A percentile compares a stretch with the other conserved stretches of the same genome.
These are phyloP conservation scores for Aspergillus calidoustus DNA, from an alignment of 2,329 filamentous ascomycete species.

Conservation along the genomic window DNA sequence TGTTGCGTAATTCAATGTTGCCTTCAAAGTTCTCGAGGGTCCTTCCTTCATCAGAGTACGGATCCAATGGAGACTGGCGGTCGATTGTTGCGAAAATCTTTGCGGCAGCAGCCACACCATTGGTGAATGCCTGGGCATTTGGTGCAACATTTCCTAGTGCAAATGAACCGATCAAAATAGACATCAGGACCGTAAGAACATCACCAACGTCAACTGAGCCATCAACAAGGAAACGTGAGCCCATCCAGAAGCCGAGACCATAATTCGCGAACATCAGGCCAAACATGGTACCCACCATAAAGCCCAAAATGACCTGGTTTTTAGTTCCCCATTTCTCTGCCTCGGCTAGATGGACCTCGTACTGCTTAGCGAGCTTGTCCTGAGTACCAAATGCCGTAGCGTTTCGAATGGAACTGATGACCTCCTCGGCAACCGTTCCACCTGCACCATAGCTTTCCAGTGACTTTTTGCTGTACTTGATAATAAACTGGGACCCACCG, in stretches of 20 bases:
- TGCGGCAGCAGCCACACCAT: constrained; percentile 77
- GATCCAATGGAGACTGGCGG: constrained; percentile 80
- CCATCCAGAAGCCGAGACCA: constrained; percentile 86
- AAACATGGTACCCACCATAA: constrained; percentile 87
- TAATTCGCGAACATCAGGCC: constrained; percentile 84
- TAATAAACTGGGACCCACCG: constrained; percentile 71
- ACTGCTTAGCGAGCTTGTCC: constrained; percentile 84
- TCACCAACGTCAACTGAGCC: constrained; percentile 69
- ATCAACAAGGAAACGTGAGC: constrained; percentile 72
- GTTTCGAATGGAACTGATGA: constrained; percentile 90
- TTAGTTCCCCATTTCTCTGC: constrained; percentile 79
- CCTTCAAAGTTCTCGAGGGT: constrained; percentile 76
- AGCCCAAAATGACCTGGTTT: constrained; percentile 71
- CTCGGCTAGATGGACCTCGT: constrained; percentile 73
- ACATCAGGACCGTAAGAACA: constrained; percentile 84
- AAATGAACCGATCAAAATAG: constrained; percentile 92
- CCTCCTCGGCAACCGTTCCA: constrained; percentile 89
- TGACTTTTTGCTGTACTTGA: constrained; percentile 79
- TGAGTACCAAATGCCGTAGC: constrained; percentile 92
- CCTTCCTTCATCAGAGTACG: constrained; percentile 70
- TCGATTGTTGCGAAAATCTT: constrained; percentile 97
- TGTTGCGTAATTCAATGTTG: constrained; percentile 75
- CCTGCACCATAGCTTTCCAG: constrained; percentile 81
- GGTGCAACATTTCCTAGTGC: constrained; percentile 86
- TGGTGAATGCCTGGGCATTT: constrained; percentile 84